Evolutionary conservation across 345 rosid species (phyloP).

Genomic region (Noccaea caerulescens): DNA sequence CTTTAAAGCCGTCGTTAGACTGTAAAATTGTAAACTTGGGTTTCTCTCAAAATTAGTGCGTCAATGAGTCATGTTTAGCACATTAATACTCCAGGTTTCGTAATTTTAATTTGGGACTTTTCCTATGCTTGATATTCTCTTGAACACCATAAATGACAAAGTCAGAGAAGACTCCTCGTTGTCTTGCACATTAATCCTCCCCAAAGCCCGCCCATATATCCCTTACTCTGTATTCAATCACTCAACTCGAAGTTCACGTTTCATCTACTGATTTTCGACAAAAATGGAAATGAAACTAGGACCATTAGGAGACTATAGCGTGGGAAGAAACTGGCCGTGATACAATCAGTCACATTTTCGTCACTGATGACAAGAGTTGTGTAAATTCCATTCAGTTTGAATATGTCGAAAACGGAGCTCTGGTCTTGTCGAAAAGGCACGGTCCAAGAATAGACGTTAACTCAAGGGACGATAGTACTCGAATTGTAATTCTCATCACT

Average conservation of each 20-base stretch:
- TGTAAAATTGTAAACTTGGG: too few relatives aligned
- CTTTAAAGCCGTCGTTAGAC: too few relatives aligned
- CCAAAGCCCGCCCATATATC: background rate
- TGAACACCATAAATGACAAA: background rate
- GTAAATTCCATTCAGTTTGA: background rate
- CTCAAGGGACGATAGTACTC: background rate
- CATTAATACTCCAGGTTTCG: background rate
- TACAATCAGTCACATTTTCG: background rate
- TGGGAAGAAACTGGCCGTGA: background rate
- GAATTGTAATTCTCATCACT: background rate
- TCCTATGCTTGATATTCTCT: background rate
- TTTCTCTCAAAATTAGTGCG: background rate
- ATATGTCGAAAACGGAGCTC: background rate
- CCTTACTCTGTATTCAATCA: background rate
- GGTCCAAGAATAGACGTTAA: background rate
- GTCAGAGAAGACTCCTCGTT: background rate
- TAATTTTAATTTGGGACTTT: background rate
- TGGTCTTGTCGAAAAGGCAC: background rate
- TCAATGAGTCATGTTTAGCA: background rate
- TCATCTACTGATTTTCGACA: background rate
- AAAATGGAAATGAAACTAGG: background rate
- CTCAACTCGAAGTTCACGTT: background rate
- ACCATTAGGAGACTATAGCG: background rate
- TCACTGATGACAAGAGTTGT: background rate
- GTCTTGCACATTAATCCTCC: background rate